A percentile compares a stretch with the other conserved stretches of the same genome.
Conservation (phyloP, 257 asterid genomes). For the Nicotiana benthamiana region DNA sequence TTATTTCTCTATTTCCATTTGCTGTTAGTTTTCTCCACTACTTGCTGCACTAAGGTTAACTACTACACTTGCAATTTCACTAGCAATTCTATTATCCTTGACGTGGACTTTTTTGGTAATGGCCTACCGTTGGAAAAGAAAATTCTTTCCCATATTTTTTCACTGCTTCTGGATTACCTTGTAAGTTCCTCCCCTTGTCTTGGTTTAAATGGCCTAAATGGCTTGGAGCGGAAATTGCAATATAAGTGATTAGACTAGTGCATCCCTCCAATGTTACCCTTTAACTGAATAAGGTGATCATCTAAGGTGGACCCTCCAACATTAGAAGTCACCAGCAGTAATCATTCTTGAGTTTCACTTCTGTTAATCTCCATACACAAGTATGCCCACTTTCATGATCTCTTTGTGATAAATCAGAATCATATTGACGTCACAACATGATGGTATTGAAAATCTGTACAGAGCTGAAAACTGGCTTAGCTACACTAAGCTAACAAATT, state of each 20-base stretch:
- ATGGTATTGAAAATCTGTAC: neutral
- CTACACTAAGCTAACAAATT: neutral
- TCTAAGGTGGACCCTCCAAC: neutral
- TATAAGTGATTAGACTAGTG: neutral
- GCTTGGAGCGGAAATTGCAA: neutral
- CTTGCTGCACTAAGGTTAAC: neutral
- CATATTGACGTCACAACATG: neutral
- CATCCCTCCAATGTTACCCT: neutral
- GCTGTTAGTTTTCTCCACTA: neutral
- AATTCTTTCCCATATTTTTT: neutral
- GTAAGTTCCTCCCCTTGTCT: neutral
- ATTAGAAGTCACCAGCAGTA: neutral
- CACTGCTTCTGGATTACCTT: neutral
- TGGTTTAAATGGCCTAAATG: neutral
- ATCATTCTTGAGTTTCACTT: neutral
- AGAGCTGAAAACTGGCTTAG: neutral
- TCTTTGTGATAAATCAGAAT: neutral
- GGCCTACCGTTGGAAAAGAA: neutral
- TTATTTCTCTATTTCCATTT: neutral
- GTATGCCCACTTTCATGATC: neutral
- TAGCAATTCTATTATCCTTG: neutral
- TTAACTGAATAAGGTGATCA: slow-evolving; percentile 1
- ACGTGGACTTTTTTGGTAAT: neutral
- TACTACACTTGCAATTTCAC: neutral
- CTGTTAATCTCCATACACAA: neutral